phyloP scores from a whole-genome alignment of 306 rosid species.

The Quercus agrifolia region DNA sequence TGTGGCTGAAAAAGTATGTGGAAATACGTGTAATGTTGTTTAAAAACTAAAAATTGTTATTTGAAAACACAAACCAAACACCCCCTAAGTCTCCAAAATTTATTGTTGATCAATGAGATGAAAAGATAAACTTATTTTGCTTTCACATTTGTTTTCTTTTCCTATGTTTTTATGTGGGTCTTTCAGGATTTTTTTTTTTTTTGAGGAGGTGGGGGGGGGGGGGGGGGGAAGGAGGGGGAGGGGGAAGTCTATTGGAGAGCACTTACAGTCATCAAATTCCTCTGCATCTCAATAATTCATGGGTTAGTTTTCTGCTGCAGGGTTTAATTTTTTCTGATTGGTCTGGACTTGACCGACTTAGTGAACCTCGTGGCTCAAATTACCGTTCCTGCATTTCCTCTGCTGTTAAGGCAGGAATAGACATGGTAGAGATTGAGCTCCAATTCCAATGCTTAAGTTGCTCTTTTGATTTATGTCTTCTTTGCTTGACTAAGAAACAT shows the following conservation, averaged over 20 bases:
- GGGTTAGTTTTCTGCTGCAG: conserved; percentile 37
- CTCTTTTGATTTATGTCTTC: neutral
- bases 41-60: too few species aligned
- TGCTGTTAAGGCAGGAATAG: conserved; percentile 78
- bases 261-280: neutral
- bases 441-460: conserved; percentile 7
- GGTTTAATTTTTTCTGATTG: conserved; percentile 88
- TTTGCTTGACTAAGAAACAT: conserved; percentile 5
- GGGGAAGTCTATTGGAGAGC: neutral
- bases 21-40: too few species aligned
- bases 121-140: neutral
- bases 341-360: conserved; percentile 73
- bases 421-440: conserved; percentile 56
- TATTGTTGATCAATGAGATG: neutral
- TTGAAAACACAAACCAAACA: too few species aligned
- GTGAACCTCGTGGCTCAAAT: conserved; percentile 54
- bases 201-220: fast-evolving
- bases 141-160: neutral
- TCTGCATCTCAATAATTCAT: neutral
- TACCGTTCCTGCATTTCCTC: conserved; percentile 62
- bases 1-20: too few species aligned
- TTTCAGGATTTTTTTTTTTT: neutral
- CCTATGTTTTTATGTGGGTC: neutral
- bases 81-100: neutral
- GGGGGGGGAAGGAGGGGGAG: neutral